Base-by-base conservation (phyloP, 139 green algal species). In the Coccomyxa sp. region DNA sequence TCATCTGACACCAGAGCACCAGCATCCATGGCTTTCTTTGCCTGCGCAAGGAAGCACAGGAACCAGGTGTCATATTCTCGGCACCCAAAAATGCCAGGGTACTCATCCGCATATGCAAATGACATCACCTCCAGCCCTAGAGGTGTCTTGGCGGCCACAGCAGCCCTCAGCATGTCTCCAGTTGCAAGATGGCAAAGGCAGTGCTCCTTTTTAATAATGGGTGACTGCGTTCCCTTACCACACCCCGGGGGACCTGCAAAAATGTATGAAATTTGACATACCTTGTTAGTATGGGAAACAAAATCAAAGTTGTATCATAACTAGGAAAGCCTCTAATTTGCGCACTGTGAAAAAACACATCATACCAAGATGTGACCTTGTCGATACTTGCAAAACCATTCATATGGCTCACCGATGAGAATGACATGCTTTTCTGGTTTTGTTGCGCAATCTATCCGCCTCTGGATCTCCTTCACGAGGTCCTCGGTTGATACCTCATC, bases 181-280 rank as follows among this genome's bases (percentile, higher is more conserved):
- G 97, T 99, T 21, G 97, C 96, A 30, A 99, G 85, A 86, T 99
- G 97, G 90, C 97, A 99, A 82, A 99, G 84, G 91, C 97, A 99
- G 89, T 98, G 91, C 51, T 99, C 97, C 83, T 94, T 91, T 88
- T 98, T 98, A 80, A 99, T 96, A 28, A 90, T 89, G 1, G 97
- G 97, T 1, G 92, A 96, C 88, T 99, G 97, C 0, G 95, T 98
- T 58, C 96, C 96, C 86, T 98, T 98, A 1, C 95, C 95, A 67
- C 90, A 95, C 57, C 95, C 95, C 14, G 96, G 95, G 1, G 96
- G 95, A n/a, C 95, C 94, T 97, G 88, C 59, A 60, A 21, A 14
- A 1, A 71, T 4, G 57, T 45, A 45, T 51, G 57, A 4, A 82
- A 38, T 12, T 58, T 58, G 7, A 51, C 38, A 51, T 3, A 3